Evolutionary conservation across 441 rosid genomes (phyloP).

Genomic region (Kokia cookei): DNA sequence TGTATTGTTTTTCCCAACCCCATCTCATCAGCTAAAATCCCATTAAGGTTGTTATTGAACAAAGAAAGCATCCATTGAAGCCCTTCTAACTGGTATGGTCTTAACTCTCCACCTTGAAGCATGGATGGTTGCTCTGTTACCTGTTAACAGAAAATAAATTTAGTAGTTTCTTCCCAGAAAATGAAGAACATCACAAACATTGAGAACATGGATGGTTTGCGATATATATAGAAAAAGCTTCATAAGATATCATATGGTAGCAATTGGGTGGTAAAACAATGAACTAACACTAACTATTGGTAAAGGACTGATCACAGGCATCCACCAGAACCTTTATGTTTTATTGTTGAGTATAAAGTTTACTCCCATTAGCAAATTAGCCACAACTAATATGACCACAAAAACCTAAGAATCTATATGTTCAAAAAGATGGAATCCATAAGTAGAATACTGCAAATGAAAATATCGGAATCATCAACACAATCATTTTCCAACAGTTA

Average conservation of each 20-base stretch:
- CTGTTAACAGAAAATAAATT: slow-evolving; percentile 38
- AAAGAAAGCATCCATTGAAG: slow-evolving; percentile 99
- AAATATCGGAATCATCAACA: not conserved
- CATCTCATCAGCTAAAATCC: slow-evolving; percentile 99
- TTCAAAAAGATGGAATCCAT: not conserved
- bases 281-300: not conserved
- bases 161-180: slow-evolving; percentile 15
- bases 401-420: not conserved
- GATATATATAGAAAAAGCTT: not conserved
- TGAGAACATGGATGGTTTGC: not conserved
- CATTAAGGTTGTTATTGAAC: slow-evolving; percentile 95
- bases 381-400: not conserved
- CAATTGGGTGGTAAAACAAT: not conserved
- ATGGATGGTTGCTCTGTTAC: slow-evolving; percentile 92
- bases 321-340: not conserved
- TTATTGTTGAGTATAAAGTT: not conserved
- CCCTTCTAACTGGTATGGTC: slow-evolving; percentile 95
- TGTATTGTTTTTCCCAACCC: slow-evolving; percentile 99
- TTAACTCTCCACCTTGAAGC: slow-evolving; percentile 93
- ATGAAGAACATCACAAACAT: not conserved
- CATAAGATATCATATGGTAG: not conserved
- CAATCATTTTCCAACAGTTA: not conserved
- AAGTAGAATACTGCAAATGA: not conserved
- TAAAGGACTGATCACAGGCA: not conserved
- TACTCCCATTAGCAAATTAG: not conserved